Base-by-base conservation (phyloP, 2,329 filamentous ascomycete species). In the Penicillium sclerotiorum region DNA sequence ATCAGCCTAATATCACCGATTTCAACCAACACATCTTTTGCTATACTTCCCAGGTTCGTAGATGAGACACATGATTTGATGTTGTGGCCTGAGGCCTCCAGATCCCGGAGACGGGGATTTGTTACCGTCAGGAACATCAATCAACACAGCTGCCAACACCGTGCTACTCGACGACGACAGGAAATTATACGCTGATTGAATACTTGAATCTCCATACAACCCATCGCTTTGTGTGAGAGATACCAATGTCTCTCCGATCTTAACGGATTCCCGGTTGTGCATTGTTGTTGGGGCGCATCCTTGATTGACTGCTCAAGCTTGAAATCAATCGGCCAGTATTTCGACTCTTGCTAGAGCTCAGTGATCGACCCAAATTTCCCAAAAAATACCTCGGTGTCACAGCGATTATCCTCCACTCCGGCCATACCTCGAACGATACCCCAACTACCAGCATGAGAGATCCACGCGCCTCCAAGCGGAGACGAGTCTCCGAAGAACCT, bases 381-480 rank as follows among this genome's bases (percentile, higher is more conserved):
- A n/a, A n/a, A n/a, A n/a, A n/a, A n/a, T n/a, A n/a, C n/a, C n/a
- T n/a, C n/a, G n/a, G n/a, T n/a, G n/a, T n/a, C n/a, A n/a, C n/a
- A n/a, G n/a, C n/a, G n/a, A n/a, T n/a, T n/a, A n/a, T n/a, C n/a
- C n/a, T n/a, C n/a, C n/a, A n/a, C n/a, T n/a, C n/a, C n/a, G n/a
- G 7, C 9, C 21, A 22, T 28, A 6, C 4, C 15, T 21, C 8
- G 5, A 22, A 30, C n/a, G 8, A 23, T 33, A 25, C 22, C 13
- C 17, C 9, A 18, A 11, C 4, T 20, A 20, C 15, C n/a, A 51
- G 23, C 32, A 71, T 72, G 69, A 67, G 58, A 40, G 65, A 70
- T 28, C 55, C 64, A n/a, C 66, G 66, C 25, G 60, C 67, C 17
- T 56, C 60, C 20, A 73, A 73, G 52, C 61, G 69, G 44, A 68